A percentile compares a stretch with the other conserved stretches of the same genome.
phyloP scores from a whole-genome alignment of 257 asterid species.

The Fraxinus anomala region DNA sequence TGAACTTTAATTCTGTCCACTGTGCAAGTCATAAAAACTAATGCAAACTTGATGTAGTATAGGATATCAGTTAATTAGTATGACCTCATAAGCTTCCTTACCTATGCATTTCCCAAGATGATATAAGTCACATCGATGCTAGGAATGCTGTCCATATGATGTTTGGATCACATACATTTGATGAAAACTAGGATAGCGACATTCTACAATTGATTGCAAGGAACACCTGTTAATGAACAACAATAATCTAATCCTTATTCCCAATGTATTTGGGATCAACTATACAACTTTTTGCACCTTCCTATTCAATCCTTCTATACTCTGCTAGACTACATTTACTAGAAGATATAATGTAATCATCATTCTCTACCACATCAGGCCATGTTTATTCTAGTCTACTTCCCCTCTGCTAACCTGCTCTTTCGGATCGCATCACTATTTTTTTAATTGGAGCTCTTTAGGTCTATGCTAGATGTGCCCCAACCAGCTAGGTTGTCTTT shows the following conservation, averaged over 20 bases:
- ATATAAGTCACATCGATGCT: background rate
- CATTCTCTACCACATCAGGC: background rate
- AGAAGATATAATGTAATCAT: background rate
- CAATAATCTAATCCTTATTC: background rate
- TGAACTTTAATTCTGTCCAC: background rate
- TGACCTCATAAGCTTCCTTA: background rate
- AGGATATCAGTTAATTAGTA: background rate
- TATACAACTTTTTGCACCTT: background rate
- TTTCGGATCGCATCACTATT: background rate
- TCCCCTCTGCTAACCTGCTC: background rate
- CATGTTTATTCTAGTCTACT: background rate
- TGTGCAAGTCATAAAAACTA: background rate
- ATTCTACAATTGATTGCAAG: background rate
- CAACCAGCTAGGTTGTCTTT: background rate
- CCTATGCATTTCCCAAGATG: background rate
- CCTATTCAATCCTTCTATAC: background rate
- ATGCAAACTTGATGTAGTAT: background rate
- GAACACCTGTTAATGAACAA: background rate
- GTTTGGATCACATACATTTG: background rate
- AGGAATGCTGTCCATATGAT: background rate
- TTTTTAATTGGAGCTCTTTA: background rate
- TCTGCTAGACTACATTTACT: background rate
- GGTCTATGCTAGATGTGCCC: background rate
- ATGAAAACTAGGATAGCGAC: background rate
- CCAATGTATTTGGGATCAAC: background rate